Conservation (phyloP, 2,329 filamentous ascomycete species). For the Verticillium isaacii region DNA sequence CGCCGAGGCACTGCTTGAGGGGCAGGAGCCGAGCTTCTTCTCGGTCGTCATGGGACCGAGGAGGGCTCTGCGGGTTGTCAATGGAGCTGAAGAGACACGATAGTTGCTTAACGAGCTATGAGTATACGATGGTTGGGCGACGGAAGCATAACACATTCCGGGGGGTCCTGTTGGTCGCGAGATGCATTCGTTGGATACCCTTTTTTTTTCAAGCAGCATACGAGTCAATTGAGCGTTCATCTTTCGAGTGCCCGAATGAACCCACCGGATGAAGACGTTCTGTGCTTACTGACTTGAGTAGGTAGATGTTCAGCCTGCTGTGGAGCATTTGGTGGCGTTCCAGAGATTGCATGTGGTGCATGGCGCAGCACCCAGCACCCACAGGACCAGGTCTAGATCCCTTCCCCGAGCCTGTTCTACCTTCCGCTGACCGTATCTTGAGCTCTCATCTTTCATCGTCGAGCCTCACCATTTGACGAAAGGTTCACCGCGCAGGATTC, state of each 20-base stretch:
- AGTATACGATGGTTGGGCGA: neutral
- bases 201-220: neutral
- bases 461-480: too few relatives aligned
- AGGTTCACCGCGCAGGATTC: too few relatives aligned
- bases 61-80: constrained; percentile 65
- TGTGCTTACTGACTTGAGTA: too few relatives aligned
- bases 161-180: neutral
- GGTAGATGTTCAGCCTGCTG: too few relatives aligned
- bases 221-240: neutral
- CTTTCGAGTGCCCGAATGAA: neutral
- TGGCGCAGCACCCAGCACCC: too few relatives aligned
- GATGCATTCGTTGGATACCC: neutral
- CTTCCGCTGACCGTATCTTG: too few relatives aligned
- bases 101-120: neutral
- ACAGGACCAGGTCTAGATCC: too few relatives aligned
- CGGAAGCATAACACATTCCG: neutral
- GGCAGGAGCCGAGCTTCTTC: constrained; percentile 66
- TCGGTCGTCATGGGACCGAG: constrained; percentile 64
- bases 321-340: too few relatives aligned
- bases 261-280: too few relatives aligned
- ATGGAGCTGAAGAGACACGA: constrained; percentile 35
- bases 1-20: constrained; percentile 53
- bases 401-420: too few relatives aligned
- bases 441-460: too few relatives aligned
- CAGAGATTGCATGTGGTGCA: too few relatives aligned